Evolutionary conservation across 805 yeast species (phyloP).

Genomic region (Ogataea pignaliae): DNA sequence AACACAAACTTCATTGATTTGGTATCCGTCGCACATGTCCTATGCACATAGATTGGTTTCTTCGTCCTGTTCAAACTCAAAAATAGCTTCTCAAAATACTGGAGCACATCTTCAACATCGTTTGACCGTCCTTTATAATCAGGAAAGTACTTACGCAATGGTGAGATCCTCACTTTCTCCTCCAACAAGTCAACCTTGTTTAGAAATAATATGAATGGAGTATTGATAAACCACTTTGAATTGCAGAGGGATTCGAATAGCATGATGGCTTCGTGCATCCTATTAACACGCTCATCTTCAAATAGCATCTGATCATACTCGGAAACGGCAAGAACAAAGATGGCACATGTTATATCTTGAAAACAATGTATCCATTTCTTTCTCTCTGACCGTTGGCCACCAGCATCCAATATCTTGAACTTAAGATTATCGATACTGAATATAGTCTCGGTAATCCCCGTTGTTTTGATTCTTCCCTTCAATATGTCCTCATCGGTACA

Average conservation of each 20-base stretch:
- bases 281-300: constrained; percentile 84
- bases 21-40: constrained; percentile 95
- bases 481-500: constrained; percentile 83
- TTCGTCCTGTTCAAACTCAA: constrained; percentile 55
- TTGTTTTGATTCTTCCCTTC: constrained; percentile 88
- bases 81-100: constrained; percentile 68
- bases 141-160: constrained; percentile 72
- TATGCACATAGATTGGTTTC: constrained; percentile 81
- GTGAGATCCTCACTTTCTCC: constrained; percentile 59
- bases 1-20: constrained; percentile 84
- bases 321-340: constrained; percentile 83
- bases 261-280: constrained; percentile 86
- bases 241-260: constrained; percentile 80
- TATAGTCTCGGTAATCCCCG: constrained; percentile 87
- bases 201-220: constrained; percentile 84
- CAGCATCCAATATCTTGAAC: constrained; percentile 87
- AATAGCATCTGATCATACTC: constrained; percentile 91
- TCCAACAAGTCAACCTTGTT: constrained; percentile 85
- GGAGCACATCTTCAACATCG: constrained; percentile 61
- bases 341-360: constrained; percentile 80
- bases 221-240: constrained; percentile 76
- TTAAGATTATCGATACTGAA: constrained; percentile 62
- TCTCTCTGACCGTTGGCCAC: constrained; percentile 91
- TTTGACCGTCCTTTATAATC: constrained; percentile 64
- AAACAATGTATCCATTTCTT: constrained; percentile 94